Percentiles rank a stretch among this genome's conserved stretches.
Conservation (phyloP, 2,329 filamentous ascomycete species). For the Colletotrichum ledebouriae region DNA sequence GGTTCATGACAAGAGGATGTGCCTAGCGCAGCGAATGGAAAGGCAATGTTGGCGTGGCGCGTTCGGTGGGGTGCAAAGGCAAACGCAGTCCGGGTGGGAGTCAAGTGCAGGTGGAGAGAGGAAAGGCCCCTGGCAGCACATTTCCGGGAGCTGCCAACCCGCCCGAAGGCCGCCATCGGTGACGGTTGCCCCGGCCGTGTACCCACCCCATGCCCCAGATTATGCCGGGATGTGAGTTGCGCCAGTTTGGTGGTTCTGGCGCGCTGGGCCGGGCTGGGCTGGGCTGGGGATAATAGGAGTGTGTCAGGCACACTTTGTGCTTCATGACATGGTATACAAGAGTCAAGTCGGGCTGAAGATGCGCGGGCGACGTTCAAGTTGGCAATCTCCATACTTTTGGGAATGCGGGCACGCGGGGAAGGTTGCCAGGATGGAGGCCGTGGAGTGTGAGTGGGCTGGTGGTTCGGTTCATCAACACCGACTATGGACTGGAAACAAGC, state of each 20-base stretch:
- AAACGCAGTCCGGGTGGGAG: slow-evolving; percentile 13
- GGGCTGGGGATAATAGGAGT: slow-evolving; percentile 4
- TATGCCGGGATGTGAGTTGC: slow-evolving; percentile 24
- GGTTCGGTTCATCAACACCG: slow-evolving; percentile 34
- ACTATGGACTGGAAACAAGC: slow-evolving; percentile 1
- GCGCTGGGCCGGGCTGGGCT: background rate
- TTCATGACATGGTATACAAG: background rate
- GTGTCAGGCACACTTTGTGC: background rate
- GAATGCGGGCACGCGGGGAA: slow-evolving; percentile 38
- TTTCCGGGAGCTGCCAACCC: background rate
- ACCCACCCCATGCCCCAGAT: slow-evolving; percentile 37
- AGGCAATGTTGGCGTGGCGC: slow-evolving; percentile 13
- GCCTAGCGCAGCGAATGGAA: slow-evolving; percentile 18
- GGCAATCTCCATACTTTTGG: slow-evolving; percentile 32
- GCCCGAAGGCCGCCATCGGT: slow-evolving; percentile 21
- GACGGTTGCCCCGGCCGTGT: slow-evolving; percentile 35
- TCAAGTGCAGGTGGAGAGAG: slow-evolving; percentile 14
- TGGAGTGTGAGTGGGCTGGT: background rate
- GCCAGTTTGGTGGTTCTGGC: slow-evolving; percentile 19
- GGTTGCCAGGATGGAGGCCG: slow-evolving; percentile 20
- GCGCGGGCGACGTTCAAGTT: background rate
- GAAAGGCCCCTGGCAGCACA: slow-evolving; percentile 22
- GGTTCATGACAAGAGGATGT: slow-evolving; percentile 2
- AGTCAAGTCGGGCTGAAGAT: background rate
- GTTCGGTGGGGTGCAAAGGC: slow-evolving; percentile 25